These are phyloP conservation scores for Hordeum pubiflorum DNA, from an alignment of 202 grass and related monocot species.

Conservation along the genomic window DNA sequence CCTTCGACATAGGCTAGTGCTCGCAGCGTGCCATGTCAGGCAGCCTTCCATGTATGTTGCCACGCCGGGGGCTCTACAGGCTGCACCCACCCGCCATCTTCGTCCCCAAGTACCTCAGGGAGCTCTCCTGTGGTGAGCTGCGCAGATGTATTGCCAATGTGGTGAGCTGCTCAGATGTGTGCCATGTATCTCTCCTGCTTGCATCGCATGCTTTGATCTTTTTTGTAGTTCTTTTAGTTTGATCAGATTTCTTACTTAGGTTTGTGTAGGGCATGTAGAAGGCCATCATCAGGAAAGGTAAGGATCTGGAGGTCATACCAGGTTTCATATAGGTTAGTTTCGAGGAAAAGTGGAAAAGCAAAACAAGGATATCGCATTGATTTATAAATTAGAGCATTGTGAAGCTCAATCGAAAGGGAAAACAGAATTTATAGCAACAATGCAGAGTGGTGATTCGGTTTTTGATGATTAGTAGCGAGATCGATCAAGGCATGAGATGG, in stretches of 20 bases:
- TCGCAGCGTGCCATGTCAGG: conserved; percentile 57
- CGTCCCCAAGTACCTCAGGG: conserved; percentile 52
- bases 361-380: not conserved
- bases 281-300: too few species aligned
- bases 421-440: not conserved
- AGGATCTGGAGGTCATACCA: too few species aligned
- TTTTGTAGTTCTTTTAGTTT: too few species aligned
- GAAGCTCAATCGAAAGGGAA: not conserved
- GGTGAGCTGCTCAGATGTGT: too few species aligned
- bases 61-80: conserved; percentile 68
- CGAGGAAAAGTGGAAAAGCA: too few species aligned
- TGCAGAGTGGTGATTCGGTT: not conserved
- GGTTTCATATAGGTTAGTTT: too few species aligned
- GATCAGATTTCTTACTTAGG: too few species aligned
- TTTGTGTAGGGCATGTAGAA: too few species aligned
- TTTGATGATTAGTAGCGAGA: not conserved
- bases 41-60: conserved; percentile 88
- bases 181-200: too few species aligned
- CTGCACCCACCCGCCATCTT: conserved; percentile 83
- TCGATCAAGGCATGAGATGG: not conserved
- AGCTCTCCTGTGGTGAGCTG: conserved; percentile 5
- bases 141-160: too few species aligned
- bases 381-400: not conserved
- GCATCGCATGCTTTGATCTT: too few species aligned
- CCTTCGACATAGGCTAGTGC: conserved; percentile 90